These are phyloP conservation scores for Lachnellula subtilissima DNA, from an alignment of 2,329 filamentous ascomycete species.

Conservation along the genomic window DNA sequence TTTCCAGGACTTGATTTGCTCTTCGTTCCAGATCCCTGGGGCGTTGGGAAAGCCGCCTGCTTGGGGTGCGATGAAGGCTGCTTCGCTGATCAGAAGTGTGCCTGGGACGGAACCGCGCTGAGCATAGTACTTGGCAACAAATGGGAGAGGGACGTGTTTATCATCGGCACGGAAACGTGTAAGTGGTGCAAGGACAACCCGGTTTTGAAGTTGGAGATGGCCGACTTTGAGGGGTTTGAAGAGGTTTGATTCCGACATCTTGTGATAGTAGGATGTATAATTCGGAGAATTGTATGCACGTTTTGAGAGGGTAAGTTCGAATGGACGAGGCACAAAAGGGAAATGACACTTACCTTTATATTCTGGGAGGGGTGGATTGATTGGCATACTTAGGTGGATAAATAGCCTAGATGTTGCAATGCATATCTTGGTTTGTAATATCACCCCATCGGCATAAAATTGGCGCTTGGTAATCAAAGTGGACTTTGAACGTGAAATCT, in stretches of 20 bases:
- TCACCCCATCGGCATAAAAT: no score
- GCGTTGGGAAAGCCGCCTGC: constrained; percentile 46
- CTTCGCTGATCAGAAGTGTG: constrained; percentile 54
- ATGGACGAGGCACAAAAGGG: no score
- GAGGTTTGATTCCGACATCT: constrained; percentile 22
- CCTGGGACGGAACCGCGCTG: constrained; percentile 47
- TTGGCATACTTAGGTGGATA: no score
- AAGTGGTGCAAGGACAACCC: constrained; percentile 52
- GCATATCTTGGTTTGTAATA: no score
- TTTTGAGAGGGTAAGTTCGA: no score
- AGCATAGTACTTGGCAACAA: constrained; percentile 47
- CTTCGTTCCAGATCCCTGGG: constrained; percentile 53
- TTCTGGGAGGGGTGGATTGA: no score
- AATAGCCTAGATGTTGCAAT: no score
- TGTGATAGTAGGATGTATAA: no score
- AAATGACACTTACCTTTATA: no score
- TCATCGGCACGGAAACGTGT: constrained; percentile 50
- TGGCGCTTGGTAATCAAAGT: no score
- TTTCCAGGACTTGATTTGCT: constrained; percentile 56
- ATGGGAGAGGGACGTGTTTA: constrained; percentile 40
- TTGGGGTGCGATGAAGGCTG: constrained; percentile 45
- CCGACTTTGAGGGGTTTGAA: constrained; percentile 42
- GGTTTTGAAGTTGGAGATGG: constrained; percentile 37
- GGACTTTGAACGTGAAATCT: no score
- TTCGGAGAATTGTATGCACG: no score